phyloP scores from a whole-genome alignment of 108 stramenopile species.

The Nitzschia sp. region DNA sequence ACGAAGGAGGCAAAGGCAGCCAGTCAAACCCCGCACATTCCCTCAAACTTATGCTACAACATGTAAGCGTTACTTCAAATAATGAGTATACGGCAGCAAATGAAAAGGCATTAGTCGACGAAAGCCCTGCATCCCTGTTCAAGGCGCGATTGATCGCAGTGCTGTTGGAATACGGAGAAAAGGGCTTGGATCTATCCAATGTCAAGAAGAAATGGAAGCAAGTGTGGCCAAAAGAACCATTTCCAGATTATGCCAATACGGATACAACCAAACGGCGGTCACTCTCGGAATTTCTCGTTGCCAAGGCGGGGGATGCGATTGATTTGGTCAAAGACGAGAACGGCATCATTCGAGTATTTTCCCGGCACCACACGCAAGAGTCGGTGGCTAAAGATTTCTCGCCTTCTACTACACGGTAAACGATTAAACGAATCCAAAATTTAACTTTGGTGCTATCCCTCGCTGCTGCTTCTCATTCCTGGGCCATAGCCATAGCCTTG shows the following conservation, averaged over 20 bases:
- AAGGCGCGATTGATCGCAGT: constrained; percentile 73
- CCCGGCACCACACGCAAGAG: constrained; percentile 31
- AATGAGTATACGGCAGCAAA: not conserved
- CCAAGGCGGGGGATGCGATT: constrained; percentile 33
- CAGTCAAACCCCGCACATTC: constrained; percentile 56
- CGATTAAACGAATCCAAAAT: too few species aligned
- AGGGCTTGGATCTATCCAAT: constrained; percentile 66
- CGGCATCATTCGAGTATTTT: constrained; percentile 18
- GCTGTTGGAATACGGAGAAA: constrained; percentile 75
- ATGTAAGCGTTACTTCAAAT: not conserved
- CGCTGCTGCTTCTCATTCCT: too few species aligned
- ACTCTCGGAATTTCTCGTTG: constrained; percentile 11
- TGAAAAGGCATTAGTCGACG: not conserved
- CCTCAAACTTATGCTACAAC: constrained; percentile 40
- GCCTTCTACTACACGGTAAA: too few species aligned
- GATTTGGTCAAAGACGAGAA: constrained; percentile 18
- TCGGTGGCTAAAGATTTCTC: not conserved
- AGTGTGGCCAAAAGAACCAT: constrained; percentile 84
- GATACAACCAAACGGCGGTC: not conserved
- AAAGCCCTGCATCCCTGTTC: constrained; percentile 35
- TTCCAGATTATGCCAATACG: constrained; percentile 37
- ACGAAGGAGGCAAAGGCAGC: constrained; percentile 43
- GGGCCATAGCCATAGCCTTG: constrained; percentile 43
- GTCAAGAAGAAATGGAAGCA: constrained; percentile 79
- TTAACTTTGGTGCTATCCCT: too few species aligned